Base-by-base conservation (phyloP, 139 green algal genomes). In the Parachlorella kessleri region DNA sequence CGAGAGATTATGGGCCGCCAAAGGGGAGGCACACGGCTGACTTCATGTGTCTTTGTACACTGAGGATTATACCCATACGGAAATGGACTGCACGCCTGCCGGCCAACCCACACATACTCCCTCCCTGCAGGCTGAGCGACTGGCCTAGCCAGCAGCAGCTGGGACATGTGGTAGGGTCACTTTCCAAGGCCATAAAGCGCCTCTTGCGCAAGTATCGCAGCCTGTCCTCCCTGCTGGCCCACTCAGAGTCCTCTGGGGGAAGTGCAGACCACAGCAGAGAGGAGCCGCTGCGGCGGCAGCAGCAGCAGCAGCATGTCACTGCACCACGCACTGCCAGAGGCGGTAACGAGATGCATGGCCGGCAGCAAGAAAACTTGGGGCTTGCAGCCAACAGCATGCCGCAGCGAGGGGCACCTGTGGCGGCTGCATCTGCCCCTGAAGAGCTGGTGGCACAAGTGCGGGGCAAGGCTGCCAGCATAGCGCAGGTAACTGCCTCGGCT, bases 391-490 rank as follows among this genome's bases (percentile, higher is more conserved):
- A 59, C 14, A 59, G 21, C 48, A 59, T 14, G 48, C 14, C 48
- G 21, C 48, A 59, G 48, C 21, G 14, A 59, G 14, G 48, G 48
- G 48, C 48, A 59, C 48, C n/a, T n/a, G n/a, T n/a, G n/a, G n/a
- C n/a, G n/a, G n/a, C n/a, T n/a, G n/a, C n/a, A n/a, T n/a, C n/a
- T n/a, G 21, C 14, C 14, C 48, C 14, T 28, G 48, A 59, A 18
- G 14, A 59, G 14, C 48, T 59, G 14, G 48, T 76, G 76, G 76
- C 68, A 39, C 66, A 82, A 54, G 76, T 66, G 14, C 36, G 66
- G 23, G 42, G 68, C 67, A 76, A 71, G 37, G 75, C 75, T 6
- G 75, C 75, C 28, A 74, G 48, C 75, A 81, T 81, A 24, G 75
- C 75, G n/a, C 65, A 55, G 48, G 48, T 59, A n/a, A n/a, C n/a